Conservation (phyloP, 768 basidiomycete species). For the Leccinum subtestaceum region DNA sequence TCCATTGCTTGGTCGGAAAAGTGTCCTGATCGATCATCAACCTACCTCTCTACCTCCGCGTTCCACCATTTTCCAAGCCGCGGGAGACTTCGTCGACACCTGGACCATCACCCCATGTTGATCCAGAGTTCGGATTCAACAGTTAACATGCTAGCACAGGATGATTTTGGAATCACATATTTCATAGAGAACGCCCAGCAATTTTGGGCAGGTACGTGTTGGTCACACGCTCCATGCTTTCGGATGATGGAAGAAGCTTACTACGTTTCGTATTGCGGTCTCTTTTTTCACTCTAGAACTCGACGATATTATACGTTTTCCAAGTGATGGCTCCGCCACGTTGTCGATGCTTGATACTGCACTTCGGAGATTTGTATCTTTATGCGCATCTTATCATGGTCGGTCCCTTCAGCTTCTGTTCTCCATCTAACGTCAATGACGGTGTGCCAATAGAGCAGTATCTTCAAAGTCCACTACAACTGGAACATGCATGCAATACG, state of each 20-base stretch:
- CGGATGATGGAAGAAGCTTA: slow-evolving; percentile 6
- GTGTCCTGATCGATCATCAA: background rate
- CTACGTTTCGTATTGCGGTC: background rate
- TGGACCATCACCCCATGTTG: slow-evolving; percentile 8
- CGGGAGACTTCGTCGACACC: slow-evolving; percentile 3
- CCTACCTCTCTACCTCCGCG: background rate
- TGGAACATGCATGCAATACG: slow-evolving; percentile 77
- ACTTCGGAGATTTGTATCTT: slow-evolving; percentile 67
- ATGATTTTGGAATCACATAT: slow-evolving; percentile 78
- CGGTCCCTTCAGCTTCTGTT: slow-evolving; percentile 26
- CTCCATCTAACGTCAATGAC: slow-evolving; percentile 6
- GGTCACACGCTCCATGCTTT: slow-evolving; percentile 3
- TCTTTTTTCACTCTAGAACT: slow-evolving; percentile 57
- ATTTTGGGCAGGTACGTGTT: slow-evolving; percentile 80
- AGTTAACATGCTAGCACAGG: slow-evolving; percentile 39
- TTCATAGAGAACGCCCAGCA: slow-evolving; percentile 80
- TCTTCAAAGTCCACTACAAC: slow-evolving; percentile 76
- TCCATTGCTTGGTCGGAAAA: background rate
- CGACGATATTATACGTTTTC: slow-evolving; percentile 74
- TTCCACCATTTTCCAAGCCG: background rate
- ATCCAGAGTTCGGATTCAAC: slow-evolving; percentile 17
- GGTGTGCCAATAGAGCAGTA: slow-evolving; percentile 64
- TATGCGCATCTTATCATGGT: slow-evolving; percentile 89
- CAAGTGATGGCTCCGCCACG: slow-evolving; percentile 55
- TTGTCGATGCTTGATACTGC: slow-evolving; percentile 77